Percentiles rank a stretch among this genome's conserved stretches.
Evolutionary conservation across 345 rosid species (phyloP).

Genomic region (Rhizophora apiculata): DNA sequence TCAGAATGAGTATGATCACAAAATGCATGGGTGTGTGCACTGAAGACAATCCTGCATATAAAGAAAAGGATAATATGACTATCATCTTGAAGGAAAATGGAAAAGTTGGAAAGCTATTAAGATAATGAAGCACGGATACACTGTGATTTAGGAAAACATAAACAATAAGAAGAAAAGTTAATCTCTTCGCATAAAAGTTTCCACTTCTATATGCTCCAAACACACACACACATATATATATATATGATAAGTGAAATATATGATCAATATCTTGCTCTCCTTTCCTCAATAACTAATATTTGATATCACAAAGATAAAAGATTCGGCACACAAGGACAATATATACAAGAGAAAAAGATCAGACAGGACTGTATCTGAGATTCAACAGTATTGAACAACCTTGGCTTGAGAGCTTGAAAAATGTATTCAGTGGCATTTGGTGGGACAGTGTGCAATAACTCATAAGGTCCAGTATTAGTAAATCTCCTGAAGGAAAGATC

Average conservation of each 20-base stretch:
- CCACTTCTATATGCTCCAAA: background rate
- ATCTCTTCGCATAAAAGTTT: background rate
- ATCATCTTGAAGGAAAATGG: background rate
- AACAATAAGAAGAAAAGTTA: too few species aligned
- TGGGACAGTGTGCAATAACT: conserved; percentile 40
- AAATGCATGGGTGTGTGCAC: conserved; percentile 49
- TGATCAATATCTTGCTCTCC: background rate
- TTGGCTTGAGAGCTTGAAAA: conserved; percentile 64
- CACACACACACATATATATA: too few species aligned
- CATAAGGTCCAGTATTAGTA: conserved; percentile 40
- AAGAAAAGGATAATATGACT: background rate
- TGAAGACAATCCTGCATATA: conserved; percentile 45
- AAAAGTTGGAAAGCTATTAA: background rate
- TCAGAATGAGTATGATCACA: conserved; percentile 47
- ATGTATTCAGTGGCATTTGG: conserved; percentile 58
- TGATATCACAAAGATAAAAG: background rate
- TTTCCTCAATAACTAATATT: background rate
- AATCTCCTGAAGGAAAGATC: conserved; percentile 29
- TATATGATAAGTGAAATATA: background rate
- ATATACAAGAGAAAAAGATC: background rate
- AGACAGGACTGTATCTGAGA: background rate
- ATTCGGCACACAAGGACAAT: background rate
- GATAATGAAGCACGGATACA: background rate
- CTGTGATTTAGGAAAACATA: background rate
- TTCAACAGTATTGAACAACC: conserved; percentile 29